These are phyloP conservation scores for Hyaloperonospora arabidopsidis DNA, from an alignment of 352 stramenopile species.

Conservation along the genomic window DNA sequence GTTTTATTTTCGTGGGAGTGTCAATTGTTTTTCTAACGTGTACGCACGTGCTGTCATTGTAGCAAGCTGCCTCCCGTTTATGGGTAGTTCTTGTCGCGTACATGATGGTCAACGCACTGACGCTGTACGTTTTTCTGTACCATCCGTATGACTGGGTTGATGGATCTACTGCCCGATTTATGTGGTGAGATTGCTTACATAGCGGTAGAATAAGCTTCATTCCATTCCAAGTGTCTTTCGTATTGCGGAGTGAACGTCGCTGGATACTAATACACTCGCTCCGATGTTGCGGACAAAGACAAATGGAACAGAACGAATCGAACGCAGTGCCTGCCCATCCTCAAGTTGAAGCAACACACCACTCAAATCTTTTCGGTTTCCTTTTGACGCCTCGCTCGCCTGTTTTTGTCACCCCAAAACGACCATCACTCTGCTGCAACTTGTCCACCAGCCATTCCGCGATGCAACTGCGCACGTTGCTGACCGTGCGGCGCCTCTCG, in stretches of 20 bases:
- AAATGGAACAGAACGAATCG: too few species aligned
- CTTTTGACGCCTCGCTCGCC: too few species aligned
- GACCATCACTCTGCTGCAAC: constrained; percentile 4
- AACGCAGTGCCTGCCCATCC: too few species aligned
- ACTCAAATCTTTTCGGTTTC: too few species aligned
- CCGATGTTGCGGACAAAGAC: too few species aligned
- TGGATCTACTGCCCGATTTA: constrained; percentile 71
- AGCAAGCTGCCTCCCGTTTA: constrained; percentile 52
- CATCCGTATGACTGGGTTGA: constrained; percentile 72
- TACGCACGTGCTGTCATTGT: constrained; percentile 6
- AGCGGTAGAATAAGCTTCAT: neutral
- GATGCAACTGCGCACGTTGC: neutral
- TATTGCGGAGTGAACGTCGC: too few species aligned
- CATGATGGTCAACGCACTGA: constrained; percentile 50
- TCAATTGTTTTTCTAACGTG: neutral
- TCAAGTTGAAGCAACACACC: too few species aligned
- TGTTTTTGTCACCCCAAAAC: neutral
- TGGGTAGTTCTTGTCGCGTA: constrained; percentile 39
- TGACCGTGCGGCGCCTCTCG: constrained; percentile 17
- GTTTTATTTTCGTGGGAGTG: too few species aligned
- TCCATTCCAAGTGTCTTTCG: too few species aligned
- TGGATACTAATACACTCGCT: too few species aligned
- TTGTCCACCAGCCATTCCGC: neutral
- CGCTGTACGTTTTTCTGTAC: constrained; percentile 68
- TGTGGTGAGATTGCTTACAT: constrained; percentile 55